Evolutionary conservation across 306 rosid species (phyloP), one percentile per base, ranked within the genome.

Genomic region (Psophocarpus tetragonolobus): DNA sequence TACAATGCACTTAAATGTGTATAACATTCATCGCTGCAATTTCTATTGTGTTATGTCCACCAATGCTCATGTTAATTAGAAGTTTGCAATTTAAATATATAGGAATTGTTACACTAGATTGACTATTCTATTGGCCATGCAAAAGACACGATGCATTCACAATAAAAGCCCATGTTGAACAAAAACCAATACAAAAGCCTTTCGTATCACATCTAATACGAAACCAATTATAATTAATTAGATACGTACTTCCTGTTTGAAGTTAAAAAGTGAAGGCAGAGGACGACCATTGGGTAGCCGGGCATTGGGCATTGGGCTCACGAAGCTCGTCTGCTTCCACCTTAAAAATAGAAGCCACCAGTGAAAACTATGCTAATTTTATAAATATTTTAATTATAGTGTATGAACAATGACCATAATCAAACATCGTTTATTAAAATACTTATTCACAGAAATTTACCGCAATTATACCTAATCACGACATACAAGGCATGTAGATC

Each of bases 261-360:
- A 94, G 89, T 92, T 86, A 88, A 94, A 94, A 72, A 94, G 93
- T 0, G 88, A 88, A 1, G 98, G 97, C 87, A 92, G 83, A 1
- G 85, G 89, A 72, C 95, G 97, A 18, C 97, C 97, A 86, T 85
- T 92, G 13, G 97, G 95, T 42, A 94, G 91, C 36, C 95, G 90
- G 53, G 91, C 90, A 72, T 88, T 92, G 90, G 53, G 91, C 90
- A 72, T 88, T 92, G 53, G 97, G 93, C 30, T 90, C 97, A 38
- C 97, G 97, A 27, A 94, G 97, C 83, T 92, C 98, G 21, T 94
- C 95, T 67, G 97, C 98, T 87, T 94, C 97, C 76, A 94, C 89
- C 98, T 94, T 93, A 75, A 74, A 60, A 60, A 44, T 58, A 56
- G 73, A 79, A 85, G 32, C 11, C 77, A 73, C 42, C 33, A 9